Conservation (phyloP, 192 early-diverging fungal species). For the Coemansia sp. region DNA sequence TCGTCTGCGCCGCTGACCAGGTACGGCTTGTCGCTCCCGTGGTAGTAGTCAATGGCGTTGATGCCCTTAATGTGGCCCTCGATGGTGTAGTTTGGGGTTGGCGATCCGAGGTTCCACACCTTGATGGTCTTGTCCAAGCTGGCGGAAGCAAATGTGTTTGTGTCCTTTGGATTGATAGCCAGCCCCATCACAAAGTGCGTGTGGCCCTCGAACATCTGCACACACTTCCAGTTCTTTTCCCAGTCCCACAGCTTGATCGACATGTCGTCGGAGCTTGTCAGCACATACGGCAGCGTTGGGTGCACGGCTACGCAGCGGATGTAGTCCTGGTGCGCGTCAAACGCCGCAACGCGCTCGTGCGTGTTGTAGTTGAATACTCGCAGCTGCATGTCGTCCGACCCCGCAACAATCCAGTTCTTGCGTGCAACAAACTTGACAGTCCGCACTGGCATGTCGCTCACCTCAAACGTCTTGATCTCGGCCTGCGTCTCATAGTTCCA, state of each 20-base stretch:
- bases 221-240: conserved; percentile 97
- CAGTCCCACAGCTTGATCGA: conserved; percentile 99
- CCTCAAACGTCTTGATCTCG: conserved; percentile 96
- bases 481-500: conserved; percentile 99
- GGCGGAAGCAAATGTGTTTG: conserved; percentile 98
- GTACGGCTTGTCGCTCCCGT: conserved; percentile 97
- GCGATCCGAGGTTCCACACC: conserved; percentile 94
- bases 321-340: conserved; percentile 97
- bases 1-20: conserved; percentile 95
- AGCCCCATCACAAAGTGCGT: conserved; percentile 97
- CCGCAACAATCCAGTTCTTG: conserved; percentile 96
- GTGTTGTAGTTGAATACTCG: conserved; percentile 99
- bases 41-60: conserved; percentile 98
- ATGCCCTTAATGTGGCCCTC: conserved; percentile 98
- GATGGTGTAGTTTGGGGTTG: conserved; percentile 93
- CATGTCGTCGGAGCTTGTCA: conserved; percentile 97
- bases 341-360: conserved; percentile 92
- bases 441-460: conserved; percentile 92
- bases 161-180: conserved; percentile 98
- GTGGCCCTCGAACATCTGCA: conserved; percentile 97
- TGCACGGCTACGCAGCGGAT: conserved; percentile 96
- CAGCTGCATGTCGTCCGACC: conserved; percentile 96
- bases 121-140: conserved; percentile 96
- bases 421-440: conserved; percentile 96
- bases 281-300: conserved; percentile 88